Conservation (phyloP, 805 yeast species). For the Sungouiozyma intestinalis region DNA sequence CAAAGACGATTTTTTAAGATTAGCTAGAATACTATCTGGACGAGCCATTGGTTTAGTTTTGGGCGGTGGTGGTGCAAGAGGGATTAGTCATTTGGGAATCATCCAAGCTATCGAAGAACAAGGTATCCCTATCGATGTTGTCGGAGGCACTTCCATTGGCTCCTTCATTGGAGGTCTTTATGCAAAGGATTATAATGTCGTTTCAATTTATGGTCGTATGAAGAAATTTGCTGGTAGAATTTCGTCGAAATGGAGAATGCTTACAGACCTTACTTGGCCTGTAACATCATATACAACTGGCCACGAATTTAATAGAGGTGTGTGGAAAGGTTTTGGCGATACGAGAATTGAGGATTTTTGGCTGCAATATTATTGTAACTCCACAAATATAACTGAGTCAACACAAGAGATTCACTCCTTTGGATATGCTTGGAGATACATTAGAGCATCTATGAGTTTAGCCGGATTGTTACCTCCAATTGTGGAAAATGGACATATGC, state of each 20-base stretch:
- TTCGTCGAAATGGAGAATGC: slow-evolving; percentile 75
- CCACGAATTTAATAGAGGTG: slow-evolving; percentile 91
- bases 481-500: slow-evolving; percentile 83
- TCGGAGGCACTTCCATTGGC: slow-evolving; percentile 96
- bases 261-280: slow-evolving; percentile 83
- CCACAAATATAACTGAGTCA: slow-evolving; percentile 91
- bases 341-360: slow-evolving; percentile 92
- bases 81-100: slow-evolving; percentile 85
- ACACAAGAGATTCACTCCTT: slow-evolving; percentile 88
- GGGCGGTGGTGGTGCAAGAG: slow-evolving; percentile 98
- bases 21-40: slow-evolving; percentile 84
- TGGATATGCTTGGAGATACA: slow-evolving; percentile 93
- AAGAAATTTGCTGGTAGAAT: slow-evolving; percentile 78
- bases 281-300: slow-evolving; percentile 93
- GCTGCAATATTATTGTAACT: slow-evolving; percentile 79
- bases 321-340: slow-evolving; percentile 95
- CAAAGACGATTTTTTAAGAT: slow-evolving; percentile 79
- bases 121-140: slow-evolving; percentile 86
- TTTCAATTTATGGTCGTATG: slow-evolving; percentile 82
- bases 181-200: slow-evolving; percentile 84
- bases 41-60: slow-evolving; percentile 89
- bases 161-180: slow-evolving; percentile 92
- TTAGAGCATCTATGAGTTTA: slow-evolving; percentile 91
- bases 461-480: slow-evolving; percentile 86
- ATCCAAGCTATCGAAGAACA: slow-evolving; percentile 82